Base-by-base conservation (phyloP, 352 stramenopile species). In the Phytophthora boehmeriae region DNA sequence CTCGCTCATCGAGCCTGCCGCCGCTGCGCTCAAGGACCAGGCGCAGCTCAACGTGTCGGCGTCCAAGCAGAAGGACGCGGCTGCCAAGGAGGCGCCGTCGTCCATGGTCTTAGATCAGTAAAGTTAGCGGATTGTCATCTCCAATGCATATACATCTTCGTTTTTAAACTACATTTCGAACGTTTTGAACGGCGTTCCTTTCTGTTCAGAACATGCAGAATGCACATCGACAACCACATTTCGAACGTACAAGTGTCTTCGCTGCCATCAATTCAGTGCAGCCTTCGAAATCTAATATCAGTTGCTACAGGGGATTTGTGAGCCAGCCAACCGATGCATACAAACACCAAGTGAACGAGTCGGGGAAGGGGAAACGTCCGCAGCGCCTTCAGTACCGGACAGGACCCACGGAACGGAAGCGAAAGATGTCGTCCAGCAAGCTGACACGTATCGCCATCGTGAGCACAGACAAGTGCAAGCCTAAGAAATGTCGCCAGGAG, bases 381-480 rank as follows among this genome's bases (percentile, higher is more conserved):
- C 27, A 51, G n/a, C 56, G 56, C 47, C 25, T 66, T 64, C 55
- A 63, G 39, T 62, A 47, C 23, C 47, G 27, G 60, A 71, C 62
- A 56, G 47, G 62, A 71, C 44, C 54, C 50, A 71, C 60, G 62
- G 64, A 64, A 73, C 53, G 58, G 46, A 61, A 72, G 54, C 32
- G 32, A n/a, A 14, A 23, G 10, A 67, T 14, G 32, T 93, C 93
- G 86, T 89, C 80, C 52, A 93, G 98, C 63, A 90, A 92, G 65
- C 83, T 99, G 68, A 99, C 96, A 56, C 95, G 97, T 90, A 99
- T 99, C 75, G 97, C 97, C 59, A 99, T 99, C 73, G 90, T 99
- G 57, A 98, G 91, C 72, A 83, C 93, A 38, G 95, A 99, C 79
- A 98, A 97, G 86, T 99, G 98, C 93, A 99, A 99, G 81, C 97